Evolutionary conservation across 495 filamentous ascomycete species (phyloP).

Genomic region (Penicillium alfredii): DNA sequence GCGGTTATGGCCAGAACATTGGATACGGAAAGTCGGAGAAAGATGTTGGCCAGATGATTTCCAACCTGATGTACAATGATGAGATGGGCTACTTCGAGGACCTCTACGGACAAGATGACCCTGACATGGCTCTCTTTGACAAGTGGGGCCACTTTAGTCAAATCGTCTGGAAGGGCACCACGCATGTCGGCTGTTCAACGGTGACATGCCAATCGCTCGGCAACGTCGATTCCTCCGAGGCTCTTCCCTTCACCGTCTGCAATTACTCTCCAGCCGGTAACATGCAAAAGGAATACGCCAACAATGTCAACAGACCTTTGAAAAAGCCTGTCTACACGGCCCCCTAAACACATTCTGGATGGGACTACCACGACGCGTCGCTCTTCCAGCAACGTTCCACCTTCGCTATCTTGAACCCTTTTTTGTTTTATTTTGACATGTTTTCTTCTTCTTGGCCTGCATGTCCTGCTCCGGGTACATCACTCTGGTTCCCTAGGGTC

Average conservation of each 20-base stretch:
- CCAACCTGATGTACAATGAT: constrained; percentile 77
- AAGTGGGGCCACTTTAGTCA: constrained; percentile 85
- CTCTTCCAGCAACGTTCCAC: constrained; percentile 1
- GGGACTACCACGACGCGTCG: too few species aligned
- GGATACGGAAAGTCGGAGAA: constrained; percentile 41
- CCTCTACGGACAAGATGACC: constrained; percentile 40
- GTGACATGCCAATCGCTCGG: constrained; percentile 46
- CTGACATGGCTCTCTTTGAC: constrained; percentile 57
- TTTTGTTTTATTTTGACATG: constrained; percentile 11
- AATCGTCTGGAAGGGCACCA: constrained; percentile 75
- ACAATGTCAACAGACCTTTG: constrained; percentile 54
- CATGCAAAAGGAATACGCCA: constrained; percentile 55
- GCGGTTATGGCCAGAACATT: constrained; percentile 83
- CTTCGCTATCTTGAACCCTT: constrained; percentile 9
- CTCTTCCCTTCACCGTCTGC: constrained; percentile 70
- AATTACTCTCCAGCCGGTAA: constrained; percentile 78
- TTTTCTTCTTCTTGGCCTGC: constrained; percentile 20
- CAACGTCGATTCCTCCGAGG: constrained; percentile 41
- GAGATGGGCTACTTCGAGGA: constrained; percentile 52
- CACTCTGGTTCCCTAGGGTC: too few species aligned
- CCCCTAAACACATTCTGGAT: constrained; percentile 9
- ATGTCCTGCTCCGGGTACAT: constrained; percentile 15
- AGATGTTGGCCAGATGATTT: constrained; percentile 59
- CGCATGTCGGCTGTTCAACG: constrained; percentile 66
- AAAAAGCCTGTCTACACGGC: constrained; percentile 28